Conservation (phyloP, 768 basidiomycete species). For the Leccinum broughii region DNA sequence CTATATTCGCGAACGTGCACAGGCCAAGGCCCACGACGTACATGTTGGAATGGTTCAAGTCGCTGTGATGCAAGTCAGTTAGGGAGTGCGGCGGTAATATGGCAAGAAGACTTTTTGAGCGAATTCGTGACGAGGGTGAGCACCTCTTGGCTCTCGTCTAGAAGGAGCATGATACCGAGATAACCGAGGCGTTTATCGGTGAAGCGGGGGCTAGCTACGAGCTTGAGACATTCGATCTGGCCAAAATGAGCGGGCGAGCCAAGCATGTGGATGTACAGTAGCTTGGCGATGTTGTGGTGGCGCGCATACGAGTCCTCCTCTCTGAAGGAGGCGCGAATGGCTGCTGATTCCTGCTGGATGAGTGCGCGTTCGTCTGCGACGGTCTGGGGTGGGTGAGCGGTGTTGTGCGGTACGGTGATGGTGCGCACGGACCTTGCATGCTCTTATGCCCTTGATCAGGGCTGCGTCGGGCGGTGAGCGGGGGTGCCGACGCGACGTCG, state of each 20-base stretch:
- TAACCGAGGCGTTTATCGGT: constrained; percentile 96
- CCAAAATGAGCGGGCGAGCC: constrained; percentile 99
- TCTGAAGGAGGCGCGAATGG: constrained; percentile 94
- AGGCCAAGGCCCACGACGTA: constrained; percentile 96
- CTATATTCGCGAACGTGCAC: constrained; percentile 98
- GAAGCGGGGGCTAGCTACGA: constrained; percentile 93
- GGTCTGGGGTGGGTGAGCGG: constrained; percentile 55
- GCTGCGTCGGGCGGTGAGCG: constrained; percentile 49
- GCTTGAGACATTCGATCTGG: constrained; percentile 95
- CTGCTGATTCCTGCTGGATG: constrained; percentile 96
- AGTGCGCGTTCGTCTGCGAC: constrained; percentile 97
- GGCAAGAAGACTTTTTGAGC: constrained; percentile 78
- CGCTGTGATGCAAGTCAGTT: constrained; percentile 49
- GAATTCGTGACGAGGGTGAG: constrained; percentile 97
- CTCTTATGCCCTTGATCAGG: constrained; percentile 95
- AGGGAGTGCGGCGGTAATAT: background rate
- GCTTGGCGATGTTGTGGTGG: constrained; percentile 96
- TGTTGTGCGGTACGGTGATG: constrained; percentile 17
- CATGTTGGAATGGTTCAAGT: constrained; percentile 99
- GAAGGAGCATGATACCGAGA: constrained; percentile 93
- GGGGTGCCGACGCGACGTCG: constrained; percentile 2
- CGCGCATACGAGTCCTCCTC: constrained; percentile 95
- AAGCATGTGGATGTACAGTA: constrained; percentile 98
- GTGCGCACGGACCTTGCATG: constrained; percentile 76
- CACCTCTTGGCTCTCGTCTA: constrained; percentile 98